Evolutionary conservation across 2,329 filamentous ascomycete genomes (phyloP), one percentile per base, ranked within the genome.

Genomic region (Phyllachora maydis): DNA sequence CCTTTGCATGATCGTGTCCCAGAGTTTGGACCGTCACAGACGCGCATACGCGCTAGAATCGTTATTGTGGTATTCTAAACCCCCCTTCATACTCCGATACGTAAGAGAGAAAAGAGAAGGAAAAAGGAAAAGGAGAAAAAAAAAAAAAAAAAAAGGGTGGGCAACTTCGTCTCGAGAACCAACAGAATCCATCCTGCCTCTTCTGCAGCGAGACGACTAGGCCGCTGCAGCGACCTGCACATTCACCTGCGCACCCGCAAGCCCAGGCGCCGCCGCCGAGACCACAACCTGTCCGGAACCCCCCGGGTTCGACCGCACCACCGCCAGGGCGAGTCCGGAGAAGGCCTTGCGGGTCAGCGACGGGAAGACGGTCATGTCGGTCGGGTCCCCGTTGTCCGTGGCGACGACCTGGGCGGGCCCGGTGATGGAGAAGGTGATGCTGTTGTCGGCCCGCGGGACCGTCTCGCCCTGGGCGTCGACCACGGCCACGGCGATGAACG

Each of bases 321-420:
- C 48, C 4, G 43, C 47, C 11, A 57, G 38, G 1, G 46, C 46
- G 4, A 46, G 35, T 1, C 54, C 53, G 16, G 40, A 43, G 24
- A 51, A 54, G 0, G 50, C 50, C 19, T 49, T 47, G 9, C 54
- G 41, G 16, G 37, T 39, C 6, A 31, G 29, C 3, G 44, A 47
- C 1, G 49, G 46, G 31, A 59, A 59, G 2, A 45, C 34, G 2
- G 40, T 46, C 32, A 54, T 41, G 27, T 59, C 53, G 2, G 47
- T 39, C 4, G 52, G 51, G 26, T 60, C 46, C 2, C 59, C 59
- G 24, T 62, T 63, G 23, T 64, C 57, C 0, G 59, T 64, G 1
- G 52, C 39, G 2, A 57, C 44, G 20, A 65, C 51, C 34, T 50
- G 39, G 1, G 49, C 60, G 0, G 46, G 43, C 0, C 52, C 56